Evolutionary conservation across 768 basidiomycete genomes (phyloP).

Genomic region (Asterophora parasitica): DNA sequence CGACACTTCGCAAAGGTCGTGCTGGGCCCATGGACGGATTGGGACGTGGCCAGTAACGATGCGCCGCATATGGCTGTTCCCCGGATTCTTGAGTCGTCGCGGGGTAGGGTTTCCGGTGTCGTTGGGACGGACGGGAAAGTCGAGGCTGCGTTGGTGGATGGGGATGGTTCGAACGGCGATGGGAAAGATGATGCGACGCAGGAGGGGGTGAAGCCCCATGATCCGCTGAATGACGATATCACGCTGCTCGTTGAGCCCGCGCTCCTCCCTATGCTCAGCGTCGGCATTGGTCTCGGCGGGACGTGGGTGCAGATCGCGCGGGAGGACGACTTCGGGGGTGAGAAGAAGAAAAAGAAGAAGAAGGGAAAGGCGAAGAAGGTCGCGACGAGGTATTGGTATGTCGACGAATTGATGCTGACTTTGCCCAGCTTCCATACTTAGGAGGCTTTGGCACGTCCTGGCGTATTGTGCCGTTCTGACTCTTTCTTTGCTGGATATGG

Average conservation of each 20-base stretch:
- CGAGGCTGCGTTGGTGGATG: conserved; percentile 28
- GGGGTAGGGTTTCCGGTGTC: conserved; percentile 26
- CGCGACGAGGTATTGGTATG: conserved; percentile 35
- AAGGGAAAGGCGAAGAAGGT: conserved; percentile 33
- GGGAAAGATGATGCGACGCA: conserved; percentile 1
- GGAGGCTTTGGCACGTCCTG: too few species aligned
- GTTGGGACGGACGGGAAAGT: conserved; percentile 7
- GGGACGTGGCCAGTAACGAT: conserved; percentile 32
- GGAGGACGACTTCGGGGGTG: conserved; percentile 19
- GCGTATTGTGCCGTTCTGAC: too few species aligned
- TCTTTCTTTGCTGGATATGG: not conserved
- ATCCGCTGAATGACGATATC: conserved; percentile 55
- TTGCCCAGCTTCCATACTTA: conserved; percentile 35
- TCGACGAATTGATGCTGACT: conserved; percentile 34
- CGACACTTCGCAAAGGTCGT: conserved; percentile 31
- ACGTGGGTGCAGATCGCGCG: conserved; percentile 68
- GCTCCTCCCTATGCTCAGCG: conserved; percentile 34
- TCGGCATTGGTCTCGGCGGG: conserved; percentile 59
- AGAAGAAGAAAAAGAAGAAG: conserved; percentile 33
- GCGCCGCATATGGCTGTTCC: conserved; percentile 29
- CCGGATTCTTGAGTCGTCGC: conserved; percentile 31
- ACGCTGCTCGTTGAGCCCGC: conserved; percentile 49
- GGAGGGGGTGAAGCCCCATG: conserved; percentile 31
- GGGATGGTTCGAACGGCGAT: conserved; percentile 16
- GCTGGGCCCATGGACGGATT: conserved; percentile 37